These are phyloP conservation scores for Noccaea caerulescens DNA, from an alignment of 345 rosid species.

Conservation along the genomic window DNA sequence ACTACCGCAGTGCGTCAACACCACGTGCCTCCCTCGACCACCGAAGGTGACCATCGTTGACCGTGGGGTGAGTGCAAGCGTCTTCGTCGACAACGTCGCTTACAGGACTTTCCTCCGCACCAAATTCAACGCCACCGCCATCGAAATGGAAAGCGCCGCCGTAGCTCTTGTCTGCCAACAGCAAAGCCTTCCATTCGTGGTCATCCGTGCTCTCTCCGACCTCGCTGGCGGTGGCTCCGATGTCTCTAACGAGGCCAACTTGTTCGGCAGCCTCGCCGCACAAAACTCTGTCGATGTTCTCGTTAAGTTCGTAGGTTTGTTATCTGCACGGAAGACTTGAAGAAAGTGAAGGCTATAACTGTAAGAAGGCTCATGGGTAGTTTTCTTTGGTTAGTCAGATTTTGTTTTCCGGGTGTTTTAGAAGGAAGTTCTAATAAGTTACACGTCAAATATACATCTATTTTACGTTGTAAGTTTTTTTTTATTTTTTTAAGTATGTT, in stretches of 20 bases:
- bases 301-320: slow-evolving; percentile 51
- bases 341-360: no score
- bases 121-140: slow-evolving; percentile 64
- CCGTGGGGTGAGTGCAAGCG: slow-evolving; percentile 58
- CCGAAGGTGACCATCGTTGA: slow-evolving; percentile 56
- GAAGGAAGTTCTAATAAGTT: no score
- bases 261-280: slow-evolving; percentile 57
- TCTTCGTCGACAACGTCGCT: slow-evolving; percentile 66
- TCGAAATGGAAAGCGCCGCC: slow-evolving; percentile 86
- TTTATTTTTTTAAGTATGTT: no score
- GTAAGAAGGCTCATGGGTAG: no score
- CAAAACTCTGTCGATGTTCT: slow-evolving; percentile 58
- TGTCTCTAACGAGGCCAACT: slow-evolving; percentile 61
- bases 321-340: slow-evolving; percentile 17
- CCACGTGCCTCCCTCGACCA: slow-evolving; percentile 65
- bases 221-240: slow-evolving; percentile 75
- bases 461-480: no score
- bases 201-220: slow-evolving; percentile 69
- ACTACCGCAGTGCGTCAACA: slow-evolving; percentile 59
- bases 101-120: slow-evolving; percentile 57
- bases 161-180: slow-evolving; percentile 62
- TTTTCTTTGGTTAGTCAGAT: no score
- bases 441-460: no score
- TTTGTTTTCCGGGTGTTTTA: no score
- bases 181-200: slow-evolving; percentile 59